Evolutionary conservation across 2,329 filamentous ascomycete genomes (phyloP).

Genomic region (Zasmidium cellare): DNA sequence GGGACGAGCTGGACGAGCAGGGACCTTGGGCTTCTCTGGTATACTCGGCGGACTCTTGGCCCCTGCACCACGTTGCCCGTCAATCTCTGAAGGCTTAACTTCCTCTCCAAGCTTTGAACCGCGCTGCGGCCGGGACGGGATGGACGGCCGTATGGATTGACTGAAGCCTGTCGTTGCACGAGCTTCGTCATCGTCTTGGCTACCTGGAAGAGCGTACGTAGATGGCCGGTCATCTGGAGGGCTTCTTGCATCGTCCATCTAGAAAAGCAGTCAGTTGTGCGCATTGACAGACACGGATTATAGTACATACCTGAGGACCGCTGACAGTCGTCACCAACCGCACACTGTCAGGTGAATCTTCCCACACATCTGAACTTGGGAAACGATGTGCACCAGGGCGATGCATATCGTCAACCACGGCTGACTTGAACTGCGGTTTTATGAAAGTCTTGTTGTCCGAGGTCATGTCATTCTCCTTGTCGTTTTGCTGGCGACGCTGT

Average conservation of each 20-base stretch:
- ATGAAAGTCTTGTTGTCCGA: conserved; percentile 53
- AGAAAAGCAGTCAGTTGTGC: neutral
- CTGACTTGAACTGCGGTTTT: conserved; percentile 57
- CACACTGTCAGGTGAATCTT: conserved; percentile 84
- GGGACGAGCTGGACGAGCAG: conserved; percentile 57
- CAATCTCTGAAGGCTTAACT: conserved; percentile 19
- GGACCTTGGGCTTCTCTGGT: conserved; percentile 65
- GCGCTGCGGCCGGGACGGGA: conserved; percentile 33
- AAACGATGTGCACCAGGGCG: conserved; percentile 68
- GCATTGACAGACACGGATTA: neutral
- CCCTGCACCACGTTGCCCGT: neutral
- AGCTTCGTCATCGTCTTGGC: conserved; percentile 14
- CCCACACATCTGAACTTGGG: conserved; percentile 91
- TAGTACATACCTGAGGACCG: conserved; percentile 12
- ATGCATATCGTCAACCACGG: conserved; percentile 51
- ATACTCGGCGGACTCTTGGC: conserved; percentile 53
- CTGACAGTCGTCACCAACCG: conserved; percentile 64
- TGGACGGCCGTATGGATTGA: conserved; percentile 18
- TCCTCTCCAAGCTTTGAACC: conserved; percentile 34
- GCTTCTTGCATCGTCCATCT: conserved; percentile 33
- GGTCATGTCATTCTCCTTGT: conserved; percentile 34
- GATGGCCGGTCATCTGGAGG: conserved; percentile 26
- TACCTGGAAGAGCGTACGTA: conserved; percentile 10
- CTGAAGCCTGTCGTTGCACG: conserved; percentile 25
- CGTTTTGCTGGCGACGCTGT: conserved; percentile 40